Base-by-base conservation (phyloP, 345 rosid species). In the Cardamine resedifolia region DNA sequence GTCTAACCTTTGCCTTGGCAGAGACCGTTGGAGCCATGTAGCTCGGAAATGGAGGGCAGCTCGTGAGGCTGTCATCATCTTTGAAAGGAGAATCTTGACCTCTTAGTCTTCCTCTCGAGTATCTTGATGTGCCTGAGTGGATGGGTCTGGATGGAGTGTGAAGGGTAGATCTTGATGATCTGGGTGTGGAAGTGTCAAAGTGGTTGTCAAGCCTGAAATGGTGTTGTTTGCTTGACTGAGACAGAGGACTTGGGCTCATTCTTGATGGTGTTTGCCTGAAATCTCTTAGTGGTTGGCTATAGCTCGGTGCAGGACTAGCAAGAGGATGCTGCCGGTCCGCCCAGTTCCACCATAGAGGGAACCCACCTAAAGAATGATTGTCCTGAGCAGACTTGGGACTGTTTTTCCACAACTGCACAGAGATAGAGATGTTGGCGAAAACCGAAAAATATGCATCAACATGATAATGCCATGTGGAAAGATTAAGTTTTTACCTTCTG, bases 321-420 rank as follows among this genome's bases (percentile, higher is more conserved):
- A 66, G 67, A 45, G 89, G 91, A n/a, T 86, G 72, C 64, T 92
- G 97, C 14, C 82, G 83, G 59, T 92, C 99, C 63, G 78, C 60
- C 98, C 97, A 90, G 81, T 83, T 95, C 97, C 96, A 95, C 99
- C 99, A 90, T 88, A 90, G 86, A 19, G 99, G 90, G 65, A 83
- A 86, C 51, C 86, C 94, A 3, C 83, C 81, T 3, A 88, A 48
- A 61, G 65, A 20, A 64, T 80, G 86, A 73, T 82, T 75, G 64
- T 85, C 90, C 67, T 79, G 80, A 70, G 57, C 34, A 64, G 57
- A 49, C 76, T 58, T 77, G 18, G 80, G 72, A 58, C 48, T 88
- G 47, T 83, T 74, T 71, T 83, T 90, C 90, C 92, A 88, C 63
- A 83, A 66, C 96, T 95, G 81, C 56, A 53, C 15, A 58, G 1